phyloP scores from a whole-genome alignment of 2,329 filamentous ascomycete genomes.

The Drechslerella dactyloides region DNA sequence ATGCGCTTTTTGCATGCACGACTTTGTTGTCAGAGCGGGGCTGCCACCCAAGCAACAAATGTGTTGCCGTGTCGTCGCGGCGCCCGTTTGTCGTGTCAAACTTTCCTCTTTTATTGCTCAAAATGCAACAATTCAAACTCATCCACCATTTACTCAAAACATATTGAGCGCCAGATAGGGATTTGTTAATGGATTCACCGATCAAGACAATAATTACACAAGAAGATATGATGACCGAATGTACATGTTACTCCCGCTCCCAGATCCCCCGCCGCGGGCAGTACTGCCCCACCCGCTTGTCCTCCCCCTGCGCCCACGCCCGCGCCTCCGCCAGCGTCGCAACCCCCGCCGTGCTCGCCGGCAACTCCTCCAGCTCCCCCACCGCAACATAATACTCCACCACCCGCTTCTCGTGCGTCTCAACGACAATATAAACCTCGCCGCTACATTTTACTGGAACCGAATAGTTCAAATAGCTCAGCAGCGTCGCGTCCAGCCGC shows the following conservation, averaged over 20 bases:
- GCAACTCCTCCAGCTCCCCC: conserved; percentile 24
- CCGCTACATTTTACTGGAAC: conserved; percentile 21
- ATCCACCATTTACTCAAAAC: background rate
- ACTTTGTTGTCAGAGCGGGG: conserved; percentile 47
- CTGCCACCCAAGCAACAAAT: conserved; percentile 6
- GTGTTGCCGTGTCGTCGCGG: conserved; percentile 29
- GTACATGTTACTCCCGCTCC: conserved; percentile 31
- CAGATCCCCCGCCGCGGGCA: conserved; percentile 27
- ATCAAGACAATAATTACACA: too few relatives aligned
- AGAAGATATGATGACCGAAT: background rate
- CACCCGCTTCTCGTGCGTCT: conserved; percentile 32
- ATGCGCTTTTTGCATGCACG: conserved; percentile 32
- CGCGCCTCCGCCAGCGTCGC: conserved; percentile 13
- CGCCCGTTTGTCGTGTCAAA: conserved; percentile 12
- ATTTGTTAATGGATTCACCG: too few relatives aligned
- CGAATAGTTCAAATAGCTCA: conserved; percentile 34
- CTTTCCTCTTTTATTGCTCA: conserved; percentile 4
- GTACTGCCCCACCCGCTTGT: conserved; percentile 17
- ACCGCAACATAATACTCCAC: conserved; percentile 43
- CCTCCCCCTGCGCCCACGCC: conserved; percentile 33
- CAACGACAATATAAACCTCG: conserved; percentile 41
- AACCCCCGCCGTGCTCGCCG: conserved; percentile 17
- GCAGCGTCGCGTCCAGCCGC: conserved; percentile 18
- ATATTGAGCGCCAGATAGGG: background rate
- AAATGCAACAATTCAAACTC: conserved; percentile 36